Conservation (phyloP, 164 flowering plant species). For the Dillenia turbinata region DNA sequence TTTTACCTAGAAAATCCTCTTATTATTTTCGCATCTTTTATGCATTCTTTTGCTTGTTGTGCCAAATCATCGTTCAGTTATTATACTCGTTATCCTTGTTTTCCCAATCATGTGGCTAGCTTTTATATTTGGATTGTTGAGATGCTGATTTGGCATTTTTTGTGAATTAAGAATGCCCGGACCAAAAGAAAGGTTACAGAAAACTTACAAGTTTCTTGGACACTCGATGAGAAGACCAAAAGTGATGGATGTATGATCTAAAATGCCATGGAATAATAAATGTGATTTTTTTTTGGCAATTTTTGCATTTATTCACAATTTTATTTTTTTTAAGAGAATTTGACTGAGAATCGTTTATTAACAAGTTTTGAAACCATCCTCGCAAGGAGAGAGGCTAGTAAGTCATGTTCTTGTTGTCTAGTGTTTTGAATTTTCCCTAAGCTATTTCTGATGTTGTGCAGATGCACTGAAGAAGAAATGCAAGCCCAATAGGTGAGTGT, state of each 20-base stretch:
- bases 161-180: constrained; percentile 59
- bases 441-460: constrained; percentile 23
- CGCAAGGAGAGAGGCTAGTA: constrained; percentile 46
- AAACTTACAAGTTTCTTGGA: constrained; percentile 61
- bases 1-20: no score
- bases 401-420: constrained; percentile 14
- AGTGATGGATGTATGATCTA: constrained; percentile 44
- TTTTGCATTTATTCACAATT: not conserved
- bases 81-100: no score
- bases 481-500: constrained; percentile 58
- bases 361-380: constrained; percentile 80
- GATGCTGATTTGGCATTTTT: not conserved
- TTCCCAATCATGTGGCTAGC: no score
- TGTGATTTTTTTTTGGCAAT: not conserved
- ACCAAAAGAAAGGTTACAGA: constrained; percentile 63
- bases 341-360: constrained; percentile 37
- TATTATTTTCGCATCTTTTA: no score
- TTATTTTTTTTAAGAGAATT: constrained; percentile 38
- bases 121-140: no score
- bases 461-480: constrained; percentile 36
- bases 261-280: not conserved
- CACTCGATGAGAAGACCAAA: constrained; percentile 58
- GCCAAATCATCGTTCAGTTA: no score
- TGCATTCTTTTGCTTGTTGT: no score
- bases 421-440: not conserved